phyloP scores from a whole-genome alignment of 208 protist species.

The Phytomonas francai region DNA sequence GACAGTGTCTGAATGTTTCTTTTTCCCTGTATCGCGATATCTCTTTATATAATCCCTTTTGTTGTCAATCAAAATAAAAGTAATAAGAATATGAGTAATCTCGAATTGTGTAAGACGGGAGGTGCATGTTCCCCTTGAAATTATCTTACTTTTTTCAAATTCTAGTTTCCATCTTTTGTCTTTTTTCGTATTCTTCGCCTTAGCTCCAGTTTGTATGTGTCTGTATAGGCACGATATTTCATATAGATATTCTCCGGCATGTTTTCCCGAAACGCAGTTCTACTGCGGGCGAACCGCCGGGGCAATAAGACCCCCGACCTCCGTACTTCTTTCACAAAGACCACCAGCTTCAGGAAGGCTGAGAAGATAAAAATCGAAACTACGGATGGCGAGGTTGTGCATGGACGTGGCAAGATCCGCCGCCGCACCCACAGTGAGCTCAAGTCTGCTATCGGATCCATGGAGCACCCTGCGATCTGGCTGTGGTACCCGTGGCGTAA shows the following conservation, averaged over 20 bases:
- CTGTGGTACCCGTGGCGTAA: slow-evolving; percentile 91
- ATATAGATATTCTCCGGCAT: slow-evolving; percentile 14
- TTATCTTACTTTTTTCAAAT: neutral
- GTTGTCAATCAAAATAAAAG: neutral
- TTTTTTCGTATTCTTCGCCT: slow-evolving; percentile 10
- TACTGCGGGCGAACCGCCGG: slow-evolving; percentile 42
- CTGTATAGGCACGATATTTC: neutral
- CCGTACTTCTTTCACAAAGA: slow-evolving; percentile 69
- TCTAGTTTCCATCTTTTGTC: slow-evolving; percentile 11
- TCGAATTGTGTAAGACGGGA: neutral
- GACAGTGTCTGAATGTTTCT: neutral
- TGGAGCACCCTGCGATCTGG: slow-evolving; percentile 90
- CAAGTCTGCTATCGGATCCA: slow-evolving; percentile 70
- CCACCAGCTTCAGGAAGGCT: slow-evolving; percentile 74
- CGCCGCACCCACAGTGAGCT: slow-evolving; percentile 76
- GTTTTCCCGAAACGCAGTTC: slow-evolving; percentile 26
- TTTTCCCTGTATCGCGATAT: neutral
- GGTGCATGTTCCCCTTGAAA: neutral
- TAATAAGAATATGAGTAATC: slow-evolving; percentile 3
- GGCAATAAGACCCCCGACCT: slow-evolving; percentile 66
- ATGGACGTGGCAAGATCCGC: slow-evolving; percentile 72
- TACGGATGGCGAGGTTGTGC: slow-evolving; percentile 75
- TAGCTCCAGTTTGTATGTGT: slow-evolving; percentile 10
- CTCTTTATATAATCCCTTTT: neutral
- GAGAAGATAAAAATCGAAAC: slow-evolving; percentile 64